These are phyloP conservation scores for Phyllosticta citriasiana DNA, from an alignment of 2,329 filamentous ascomycete genomes.

Conservation along the genomic window DNA sequence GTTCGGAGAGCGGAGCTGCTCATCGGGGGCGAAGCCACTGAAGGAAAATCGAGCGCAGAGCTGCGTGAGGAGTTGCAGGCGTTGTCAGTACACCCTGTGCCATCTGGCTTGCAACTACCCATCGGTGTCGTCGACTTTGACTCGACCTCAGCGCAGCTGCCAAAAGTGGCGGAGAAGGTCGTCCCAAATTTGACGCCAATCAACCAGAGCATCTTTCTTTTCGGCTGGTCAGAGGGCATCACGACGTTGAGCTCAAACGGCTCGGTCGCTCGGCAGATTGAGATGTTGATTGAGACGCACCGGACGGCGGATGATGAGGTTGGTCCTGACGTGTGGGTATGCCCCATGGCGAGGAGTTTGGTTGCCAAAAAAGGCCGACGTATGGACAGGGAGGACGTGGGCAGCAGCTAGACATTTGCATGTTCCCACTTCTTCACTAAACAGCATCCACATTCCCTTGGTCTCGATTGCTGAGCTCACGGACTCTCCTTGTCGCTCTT, in stretches of 20 bases:
- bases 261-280: slow-evolving; percentile 56
- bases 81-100: slow-evolving; percentile 46
- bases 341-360: slow-evolving; percentile 54
- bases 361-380: slow-evolving; percentile 44
- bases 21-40: slow-evolving; percentile 22
- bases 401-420: not conserved
- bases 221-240: slow-evolving; percentile 54
- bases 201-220: slow-evolving; percentile 61
- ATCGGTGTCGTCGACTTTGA: slow-evolving; percentile 44
- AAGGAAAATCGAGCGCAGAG: not conserved
- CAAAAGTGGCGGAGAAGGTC: slow-evolving; percentile 34
- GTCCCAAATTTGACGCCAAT: slow-evolving; percentile 45
- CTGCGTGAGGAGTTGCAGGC: slow-evolving; percentile 22
- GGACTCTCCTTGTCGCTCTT: too few species aligned
- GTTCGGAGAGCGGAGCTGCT: slow-evolving; percentile 50
- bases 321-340: slow-evolving; percentile 55
- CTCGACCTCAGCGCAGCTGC: slow-evolving; percentile 34
- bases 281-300: slow-evolving; percentile 46
- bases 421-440: not conserved
- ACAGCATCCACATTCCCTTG: not conserved
- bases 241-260: slow-evolving; percentile 66
- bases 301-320: slow-evolving; percentile 36
- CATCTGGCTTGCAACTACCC: slow-evolving; percentile 48
- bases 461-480: not conserved
- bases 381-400: not conserved